Conservation (phyloP, 148 eudicot genomes). For the Salicornia ramosissima region DNA sequence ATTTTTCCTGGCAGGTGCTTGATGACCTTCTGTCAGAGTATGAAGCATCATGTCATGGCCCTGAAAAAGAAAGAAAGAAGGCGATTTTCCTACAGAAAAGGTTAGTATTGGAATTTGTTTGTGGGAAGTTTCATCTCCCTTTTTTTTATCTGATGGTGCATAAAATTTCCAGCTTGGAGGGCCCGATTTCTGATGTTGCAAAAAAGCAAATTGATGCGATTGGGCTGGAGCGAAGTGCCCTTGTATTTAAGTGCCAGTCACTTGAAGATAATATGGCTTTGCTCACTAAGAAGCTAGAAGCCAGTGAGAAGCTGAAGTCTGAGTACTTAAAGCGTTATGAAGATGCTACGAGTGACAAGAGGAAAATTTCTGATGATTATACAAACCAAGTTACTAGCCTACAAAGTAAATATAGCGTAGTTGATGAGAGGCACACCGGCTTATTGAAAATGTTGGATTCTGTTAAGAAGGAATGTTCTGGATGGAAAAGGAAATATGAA, state of each 20-base stretch:
- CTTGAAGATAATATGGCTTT: conserved; percentile 69
- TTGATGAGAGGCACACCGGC: conserved; percentile 79
- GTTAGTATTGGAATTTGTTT: conserved; percentile 33
- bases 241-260: conserved; percentile 66
- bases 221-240: conserved; percentile 69
- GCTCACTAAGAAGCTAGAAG: conserved; percentile 83
- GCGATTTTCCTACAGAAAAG: conserved; percentile 65
- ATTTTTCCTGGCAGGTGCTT: conserved; percentile 50
- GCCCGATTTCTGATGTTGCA: conserved; percentile 68
- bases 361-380: conserved; percentile 72
- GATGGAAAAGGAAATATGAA: conserved; percentile 83
- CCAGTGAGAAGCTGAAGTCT: conserved; percentile 82
- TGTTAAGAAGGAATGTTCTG: conserved; percentile 56
- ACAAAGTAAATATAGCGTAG: conserved; percentile 66
- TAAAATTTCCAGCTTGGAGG: conserved; percentile 64
- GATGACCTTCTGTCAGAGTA: conserved; percentile 67
- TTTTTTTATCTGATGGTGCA: conserved; percentile 16
- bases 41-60: conserved; percentile 80
- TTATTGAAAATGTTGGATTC: conserved; percentile 56
- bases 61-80: conserved; percentile 74
- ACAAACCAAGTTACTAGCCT: conserved; percentile 59
- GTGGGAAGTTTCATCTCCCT: conserved; percentile 3
- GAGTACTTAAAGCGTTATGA: conserved; percentile 88
- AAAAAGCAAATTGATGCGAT: conserved; percentile 81
- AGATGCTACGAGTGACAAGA: conserved; percentile 82